phyloP scores from a whole-genome alignment of 345 rosid genomes.

The Camelina laxa region DNA sequence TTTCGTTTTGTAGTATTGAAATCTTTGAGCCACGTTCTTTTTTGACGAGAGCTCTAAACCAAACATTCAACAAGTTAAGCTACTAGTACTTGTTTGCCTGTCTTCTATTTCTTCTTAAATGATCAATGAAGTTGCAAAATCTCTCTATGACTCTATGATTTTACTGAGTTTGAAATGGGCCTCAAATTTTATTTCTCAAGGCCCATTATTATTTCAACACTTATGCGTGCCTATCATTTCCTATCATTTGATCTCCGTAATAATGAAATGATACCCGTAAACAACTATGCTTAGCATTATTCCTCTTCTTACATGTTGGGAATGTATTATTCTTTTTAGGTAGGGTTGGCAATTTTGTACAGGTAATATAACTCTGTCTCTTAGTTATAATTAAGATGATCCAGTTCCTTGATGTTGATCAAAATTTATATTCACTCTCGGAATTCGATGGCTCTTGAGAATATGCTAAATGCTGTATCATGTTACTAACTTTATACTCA shows the following conservation, averaged over 20 bases:
- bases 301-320: neutral
- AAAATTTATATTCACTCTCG: neutral
- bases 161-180: neutral
- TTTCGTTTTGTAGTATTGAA: neutral
- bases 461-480: slow-evolving; percentile 6
- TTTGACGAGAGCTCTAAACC: neutral
- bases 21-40: neutral
- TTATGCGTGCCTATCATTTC: neutral
- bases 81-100: neutral
- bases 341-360: neutral
- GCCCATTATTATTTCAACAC: slow-evolving; percentile 2
- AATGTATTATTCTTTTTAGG: neutral
- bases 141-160: neutral
- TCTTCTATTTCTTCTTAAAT: neutral
- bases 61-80: neutral
- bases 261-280: neutral
- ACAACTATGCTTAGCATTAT: neutral
- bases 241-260: neutral
- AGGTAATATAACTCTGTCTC: neutral
- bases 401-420: neutral
- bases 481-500: slow-evolving; percentile 6
- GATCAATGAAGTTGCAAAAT: neutral
- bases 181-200: neutral
- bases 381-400: neutral
- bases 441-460: slow-evolving; percentile 6